Evolutionary conservation across 2,329 filamentous ascomycete species (phyloP).

Genomic region (Fragosphaeria purpurea): DNA sequence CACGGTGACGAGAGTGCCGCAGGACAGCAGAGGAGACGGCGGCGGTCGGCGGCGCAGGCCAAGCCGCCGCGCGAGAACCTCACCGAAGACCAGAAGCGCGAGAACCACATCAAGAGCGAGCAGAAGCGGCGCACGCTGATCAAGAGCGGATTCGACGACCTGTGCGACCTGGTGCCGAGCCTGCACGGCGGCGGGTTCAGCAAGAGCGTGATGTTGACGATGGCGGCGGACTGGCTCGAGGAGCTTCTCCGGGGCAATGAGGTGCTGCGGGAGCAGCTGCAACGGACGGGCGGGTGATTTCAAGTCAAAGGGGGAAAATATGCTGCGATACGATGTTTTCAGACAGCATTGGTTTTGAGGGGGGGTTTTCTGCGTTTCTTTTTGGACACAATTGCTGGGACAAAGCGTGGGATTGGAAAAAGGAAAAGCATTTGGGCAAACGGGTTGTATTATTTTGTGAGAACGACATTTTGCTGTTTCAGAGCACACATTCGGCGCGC

Average conservation of each 20-base stretch:
- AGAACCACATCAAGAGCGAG: constrained; percentile 80
- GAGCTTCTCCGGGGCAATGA: constrained; percentile 61
- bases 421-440: too few species aligned
- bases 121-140: constrained; percentile 78
- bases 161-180: constrained; percentile 67
- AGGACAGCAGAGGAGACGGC: neutral
- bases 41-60: constrained; percentile 8
- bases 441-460: too few species aligned
- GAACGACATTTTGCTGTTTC: too few species aligned
- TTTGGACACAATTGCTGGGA: too few species aligned
- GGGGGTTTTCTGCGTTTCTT: too few species aligned
- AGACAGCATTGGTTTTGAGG: too few species aligned
- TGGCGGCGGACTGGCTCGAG: constrained; percentile 71
- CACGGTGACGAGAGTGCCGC: neutral
- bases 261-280: constrained; percentile 42
- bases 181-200: constrained; percentile 66
- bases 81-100: constrained; percentile 69
- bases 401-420: too few species aligned
- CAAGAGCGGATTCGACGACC: constrained; percentile 70
- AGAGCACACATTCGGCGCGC: too few species aligned
- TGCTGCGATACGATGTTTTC: too few species aligned
- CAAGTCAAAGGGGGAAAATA: too few species aligned
- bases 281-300: too few species aligned
- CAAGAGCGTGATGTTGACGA: constrained; percentile 69
- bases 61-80: constrained; percentile 59